Percentiles rank a stretch among this genome's conserved stretches.
These are phyloP conservation scores for Fusarium dimerum DNA, from an alignment of 2,329 filamentous ascomycete genomes.

Conservation along the genomic window DNA sequence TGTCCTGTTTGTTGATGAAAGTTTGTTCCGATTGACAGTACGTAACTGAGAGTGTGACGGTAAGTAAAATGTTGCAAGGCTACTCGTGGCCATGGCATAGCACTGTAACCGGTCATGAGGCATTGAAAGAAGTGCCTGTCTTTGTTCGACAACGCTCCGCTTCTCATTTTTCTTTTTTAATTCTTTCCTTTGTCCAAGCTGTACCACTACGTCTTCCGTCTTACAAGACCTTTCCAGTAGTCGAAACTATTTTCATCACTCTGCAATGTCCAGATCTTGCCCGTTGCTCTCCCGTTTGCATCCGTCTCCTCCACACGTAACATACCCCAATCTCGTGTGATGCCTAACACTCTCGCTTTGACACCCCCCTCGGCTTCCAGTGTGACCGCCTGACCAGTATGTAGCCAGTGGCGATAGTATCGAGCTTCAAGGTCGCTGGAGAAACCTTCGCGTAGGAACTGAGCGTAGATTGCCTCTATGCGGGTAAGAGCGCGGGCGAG, in stretches of 20 bases:
- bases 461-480: constrained; percentile 75
- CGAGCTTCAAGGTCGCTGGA: constrained; percentile 67
- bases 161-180: background rate
- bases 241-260: constrained; percentile 99
- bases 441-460: constrained; percentile 77
- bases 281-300: constrained; percentile 70
- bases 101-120: background rate
- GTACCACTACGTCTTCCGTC: constrained; percentile 64
- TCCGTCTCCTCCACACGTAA: constrained; percentile 82
- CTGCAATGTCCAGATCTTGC: constrained; percentile 80
- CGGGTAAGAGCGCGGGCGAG: constrained; percentile 77
- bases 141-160: background rate
- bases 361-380: constrained; percentile 79
- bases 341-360: constrained; percentile 77
- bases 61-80: background rate
- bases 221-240: constrained; percentile 87
- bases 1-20: background rate
- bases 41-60: background rate
- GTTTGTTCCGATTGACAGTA: background rate
- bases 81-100: background rate
- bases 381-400: constrained; percentile 70
- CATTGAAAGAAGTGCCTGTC: background rate
- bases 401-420: constrained; percentile 86
- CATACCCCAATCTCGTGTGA: constrained; percentile 90
- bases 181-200: background rate